Evolutionary conservation across 306 rosid genomes (phyloP), one percentile per base, ranked within the genome.

Genomic region (Acacia melanoxylon): DNA sequence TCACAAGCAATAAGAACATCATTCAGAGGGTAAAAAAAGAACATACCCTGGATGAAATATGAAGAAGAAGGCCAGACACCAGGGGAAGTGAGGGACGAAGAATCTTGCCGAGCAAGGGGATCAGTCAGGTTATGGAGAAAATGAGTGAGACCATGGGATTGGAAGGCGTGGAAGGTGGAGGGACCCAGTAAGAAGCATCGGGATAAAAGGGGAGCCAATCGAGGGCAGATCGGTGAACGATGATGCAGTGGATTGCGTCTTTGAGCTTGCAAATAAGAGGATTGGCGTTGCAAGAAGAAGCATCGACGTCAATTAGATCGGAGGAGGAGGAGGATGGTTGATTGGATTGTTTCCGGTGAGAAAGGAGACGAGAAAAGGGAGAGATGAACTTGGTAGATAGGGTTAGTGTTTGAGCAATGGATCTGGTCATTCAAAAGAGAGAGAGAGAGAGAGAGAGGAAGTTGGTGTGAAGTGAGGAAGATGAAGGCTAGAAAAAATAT

Each of bases 101-200:
- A 85, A 80, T 83, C 88, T 51, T 85, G 89, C 40, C 68, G 84
- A 1, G 90, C 40, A 65, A 87, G 48, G 33, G 91, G 91, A 52
- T 87, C 83, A 5, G 90, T 91, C 10, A 91, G 78, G 80, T 85
- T 74, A 71, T 89, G 86, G 25, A 91, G 83, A 41, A 91, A 81
- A 61, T 79, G 82, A 15, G 88, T 78, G 12, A 91, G 80, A 27
- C 83, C 88, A 31, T 72, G n/a, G n/a, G n/a, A n/a, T n/a, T 77
- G 65, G 90, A 85, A 25, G 87, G 79, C 2, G 88, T 75, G 27
- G 85, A 80, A n/a, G 90, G 90, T 2, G 91, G 90, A 0, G 92
- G 94, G 74, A 91, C 94, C 90, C 90, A 89, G 63, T 91, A 91
- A 1, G 94, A 91, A 24, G 91, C 51, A 2, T 92, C 92, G 0